Evolutionary conservation across 495 filamentous ascomycete genomes (phyloP).

Genomic region (Daldinia bambusicola): DNA sequence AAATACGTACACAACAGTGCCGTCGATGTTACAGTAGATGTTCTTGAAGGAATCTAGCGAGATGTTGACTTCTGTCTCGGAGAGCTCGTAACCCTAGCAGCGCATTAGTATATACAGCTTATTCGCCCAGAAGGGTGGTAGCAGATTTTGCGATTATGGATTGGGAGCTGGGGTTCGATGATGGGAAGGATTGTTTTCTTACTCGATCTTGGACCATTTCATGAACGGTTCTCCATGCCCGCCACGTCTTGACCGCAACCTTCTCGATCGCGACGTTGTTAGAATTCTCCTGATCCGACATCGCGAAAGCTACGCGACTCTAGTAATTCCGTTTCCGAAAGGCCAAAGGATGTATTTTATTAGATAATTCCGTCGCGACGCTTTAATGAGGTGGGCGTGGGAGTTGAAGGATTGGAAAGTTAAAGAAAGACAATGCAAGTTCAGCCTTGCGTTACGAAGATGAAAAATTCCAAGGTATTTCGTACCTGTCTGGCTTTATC

Average conservation of each 20-base stretch:
- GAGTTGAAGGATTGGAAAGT: constrained; percentile 29
- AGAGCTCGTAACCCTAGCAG: constrained; percentile 87
- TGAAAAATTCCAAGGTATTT: constrained; percentile 45
- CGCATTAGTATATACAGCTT: constrained; percentile 27
- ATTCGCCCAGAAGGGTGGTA: constrained; percentile 1
- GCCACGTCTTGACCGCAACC: constrained; percentile 80
- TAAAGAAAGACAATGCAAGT: constrained; percentile 31
- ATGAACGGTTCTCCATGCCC: constrained; percentile 85
- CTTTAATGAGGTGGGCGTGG: neutral
- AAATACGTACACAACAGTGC: constrained; percentile 72
- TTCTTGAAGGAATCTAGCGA: constrained; percentile 77
- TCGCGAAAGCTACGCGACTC: constrained; percentile 42
- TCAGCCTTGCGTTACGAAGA: constrained; percentile 44
- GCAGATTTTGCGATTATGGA: neutral
- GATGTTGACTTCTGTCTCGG: constrained; percentile 87
- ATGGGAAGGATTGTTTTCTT: constrained; percentile 44
- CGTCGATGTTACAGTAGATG: constrained; percentile 73
- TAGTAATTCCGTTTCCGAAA: constrained; percentile 14
- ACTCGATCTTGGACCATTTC: constrained; percentile 89
- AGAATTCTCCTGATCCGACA: constrained; percentile 64
- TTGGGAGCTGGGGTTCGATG: neutral
- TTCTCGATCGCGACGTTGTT: constrained; percentile 66
- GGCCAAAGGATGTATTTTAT: neutral
- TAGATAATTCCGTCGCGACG: constrained; percentile 9
- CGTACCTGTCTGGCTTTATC: constrained; percentile 25